Conservation (phyloP, 441 rosid genomes). For the Pelargonium australe region DNA sequence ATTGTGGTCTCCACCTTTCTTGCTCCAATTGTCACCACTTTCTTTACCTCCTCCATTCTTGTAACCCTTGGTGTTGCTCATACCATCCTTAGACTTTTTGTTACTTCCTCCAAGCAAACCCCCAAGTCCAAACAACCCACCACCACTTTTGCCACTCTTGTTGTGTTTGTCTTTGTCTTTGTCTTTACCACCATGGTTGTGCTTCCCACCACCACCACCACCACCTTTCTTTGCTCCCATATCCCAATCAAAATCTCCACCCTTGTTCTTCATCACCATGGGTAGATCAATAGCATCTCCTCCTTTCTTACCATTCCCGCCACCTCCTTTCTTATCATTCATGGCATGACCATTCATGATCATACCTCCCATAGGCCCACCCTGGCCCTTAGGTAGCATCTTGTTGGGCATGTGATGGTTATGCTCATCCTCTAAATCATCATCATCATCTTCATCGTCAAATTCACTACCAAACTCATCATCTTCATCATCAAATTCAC, state of each 20-base stretch:
- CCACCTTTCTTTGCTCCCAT: constrained; percentile 44
- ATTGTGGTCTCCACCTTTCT: not conserved
- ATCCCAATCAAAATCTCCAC: constrained; percentile 34
- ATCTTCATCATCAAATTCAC: constrained; percentile 33
- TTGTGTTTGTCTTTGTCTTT: constrained; percentile 27
- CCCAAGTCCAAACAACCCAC: constrained; percentile 48
- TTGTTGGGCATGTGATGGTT: constrained; percentile 39
- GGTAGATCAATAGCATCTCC: constrained; percentile 31
- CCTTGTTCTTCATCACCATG: constrained; percentile 35
- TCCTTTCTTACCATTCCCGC: constrained; percentile 32
- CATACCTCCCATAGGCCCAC: constrained; percentile 24
- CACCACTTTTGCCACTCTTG: constrained; percentile 37
- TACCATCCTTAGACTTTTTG: constrained; percentile 33
- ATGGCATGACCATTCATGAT: constrained; percentile 29
- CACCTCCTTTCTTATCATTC: constrained; percentile 31
- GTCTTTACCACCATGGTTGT: constrained; percentile 9
- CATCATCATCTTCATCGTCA: constrained; percentile 24
- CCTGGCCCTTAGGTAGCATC: constrained; percentile 24
- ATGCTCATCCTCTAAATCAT: constrained; percentile 1
- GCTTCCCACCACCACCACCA: constrained; percentile 25
- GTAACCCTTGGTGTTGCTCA: constrained; percentile 28
- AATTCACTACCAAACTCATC: constrained; percentile 39
- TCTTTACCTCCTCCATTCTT: constrained; percentile 27
- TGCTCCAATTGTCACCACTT: constrained; percentile 13
- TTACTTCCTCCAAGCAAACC: too few species aligned